A percentile compares a stretch with the other conserved stretches of the same genome.
Evolutionary conservation across 2,329 filamentous ascomycete species (phyloP).

Genomic region (Neofusicoccum parvum): DNA sequence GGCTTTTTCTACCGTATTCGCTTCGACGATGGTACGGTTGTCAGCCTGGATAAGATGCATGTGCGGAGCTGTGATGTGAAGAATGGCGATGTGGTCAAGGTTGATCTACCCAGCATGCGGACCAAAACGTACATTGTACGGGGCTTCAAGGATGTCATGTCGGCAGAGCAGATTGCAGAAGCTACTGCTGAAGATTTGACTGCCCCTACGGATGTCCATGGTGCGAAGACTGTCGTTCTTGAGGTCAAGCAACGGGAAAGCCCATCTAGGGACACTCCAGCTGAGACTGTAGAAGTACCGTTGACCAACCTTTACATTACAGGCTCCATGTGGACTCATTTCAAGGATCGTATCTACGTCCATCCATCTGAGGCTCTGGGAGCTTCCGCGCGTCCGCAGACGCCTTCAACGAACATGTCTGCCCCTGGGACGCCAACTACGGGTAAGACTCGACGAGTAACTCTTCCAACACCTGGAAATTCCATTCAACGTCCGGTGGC

Average conservation of each 20-base stretch:
- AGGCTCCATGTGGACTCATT: slow-evolving; percentile 44
- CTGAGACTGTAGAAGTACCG: slow-evolving; percentile 39
- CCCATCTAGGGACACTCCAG: slow-evolving; percentile 27
- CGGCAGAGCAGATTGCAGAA: slow-evolving; percentile 13
- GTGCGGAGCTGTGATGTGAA: slow-evolving; percentile 48
- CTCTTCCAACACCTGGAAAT: slow-evolving; percentile 16
- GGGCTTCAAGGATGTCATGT: slow-evolving; percentile 43
- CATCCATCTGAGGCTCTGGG: slow-evolving; percentile 22
- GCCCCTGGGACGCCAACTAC: slow-evolving; percentile 45
- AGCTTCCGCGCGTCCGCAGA: slow-evolving; percentile 10
- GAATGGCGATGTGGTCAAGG: slow-evolving; percentile 49
- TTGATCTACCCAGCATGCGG: slow-evolving; percentile 48
- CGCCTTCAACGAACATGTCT: slow-evolving; percentile 16
- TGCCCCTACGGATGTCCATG: slow-evolving; percentile 44
- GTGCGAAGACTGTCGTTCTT: slow-evolving; percentile 44
- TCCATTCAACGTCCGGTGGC: slow-evolving; percentile 32
- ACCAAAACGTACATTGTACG: slow-evolving; percentile 47
- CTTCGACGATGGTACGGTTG: slow-evolving; percentile 51
- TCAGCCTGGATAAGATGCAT: slow-evolving; percentile 42
- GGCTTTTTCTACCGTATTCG: slow-evolving; percentile 46
- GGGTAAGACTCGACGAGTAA: slow-evolving; percentile 48
- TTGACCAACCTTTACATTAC: slow-evolving; percentile 49
- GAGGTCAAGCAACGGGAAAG: slow-evolving; percentile 45
- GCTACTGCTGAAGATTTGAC: slow-evolving; percentile 31
- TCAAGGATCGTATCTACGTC: slow-evolving; percentile 42